These are phyloP conservation scores for Aechmea fasciata DNA, from an alignment of 176 grass and related monocot genomes.

Conservation along the genomic window DNA sequence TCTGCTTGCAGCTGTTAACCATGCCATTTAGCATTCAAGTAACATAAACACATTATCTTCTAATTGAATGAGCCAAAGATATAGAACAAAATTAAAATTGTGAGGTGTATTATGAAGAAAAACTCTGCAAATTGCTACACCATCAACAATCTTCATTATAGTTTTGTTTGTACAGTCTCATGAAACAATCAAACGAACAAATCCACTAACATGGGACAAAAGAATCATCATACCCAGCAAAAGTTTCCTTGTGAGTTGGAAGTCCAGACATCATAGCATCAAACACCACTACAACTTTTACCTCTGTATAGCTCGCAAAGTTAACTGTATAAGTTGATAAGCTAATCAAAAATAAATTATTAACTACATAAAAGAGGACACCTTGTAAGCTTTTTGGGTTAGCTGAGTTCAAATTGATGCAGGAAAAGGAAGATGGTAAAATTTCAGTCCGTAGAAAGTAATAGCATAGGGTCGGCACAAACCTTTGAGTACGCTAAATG, in stretches of 20 bases:
- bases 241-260: conserved; percentile 60
- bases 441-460: not conserved
- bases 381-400: not conserved
- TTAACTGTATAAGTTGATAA: conserved; percentile 7
- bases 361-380: not conserved
- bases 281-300: conserved; percentile 96
- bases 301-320: conserved; percentile 46
- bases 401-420: not conserved
- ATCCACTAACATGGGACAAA: not conserved
- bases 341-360: not conserved
- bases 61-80: not conserved
- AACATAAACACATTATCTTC: not conserved
- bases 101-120: not conserved
- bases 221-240: conserved; percentile 51
- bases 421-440: not conserved
- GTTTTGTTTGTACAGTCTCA: not conserved
- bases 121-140: not conserved
- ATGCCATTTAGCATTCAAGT: not conserved
- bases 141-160: not conserved
- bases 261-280: conserved; percentile 64
- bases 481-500: conserved; percentile 78
- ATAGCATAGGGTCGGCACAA: not conserved
- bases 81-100: not conserved
- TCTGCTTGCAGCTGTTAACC: not conserved
- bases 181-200: conserved; percentile 1